Percentiles rank a stretch among this genome's conserved stretches.
Conservation (phyloP, 2,329 filamentous ascomycete genomes). For the Nectriaceae sp. region DNA sequence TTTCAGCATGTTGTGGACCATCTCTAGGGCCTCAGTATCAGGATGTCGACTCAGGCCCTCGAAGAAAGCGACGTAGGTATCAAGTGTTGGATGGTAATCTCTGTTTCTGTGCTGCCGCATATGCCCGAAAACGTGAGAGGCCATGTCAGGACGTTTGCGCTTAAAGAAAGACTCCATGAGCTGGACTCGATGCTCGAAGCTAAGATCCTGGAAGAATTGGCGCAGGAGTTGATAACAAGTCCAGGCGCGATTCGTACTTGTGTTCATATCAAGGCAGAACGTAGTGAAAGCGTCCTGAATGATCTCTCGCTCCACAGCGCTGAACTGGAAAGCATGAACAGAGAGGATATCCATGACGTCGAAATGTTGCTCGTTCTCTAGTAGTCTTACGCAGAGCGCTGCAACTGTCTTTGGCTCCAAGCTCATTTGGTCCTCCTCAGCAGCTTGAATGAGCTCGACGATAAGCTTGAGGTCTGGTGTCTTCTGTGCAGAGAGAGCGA, state of each 20-base stretch:
- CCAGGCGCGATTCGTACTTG: slow-evolving; percentile 66
- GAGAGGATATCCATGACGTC: slow-evolving; percentile 84
- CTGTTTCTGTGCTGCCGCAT: slow-evolving; percentile 79
- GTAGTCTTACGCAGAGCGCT: slow-evolving; percentile 70
- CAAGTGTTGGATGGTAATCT: slow-evolving; percentile 64
- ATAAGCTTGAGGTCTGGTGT: slow-evolving; percentile 70
- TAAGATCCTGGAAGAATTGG: slow-evolving; percentile 66
- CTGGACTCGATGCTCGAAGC: slow-evolving; percentile 63
- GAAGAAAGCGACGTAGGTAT: slow-evolving; percentile 78
- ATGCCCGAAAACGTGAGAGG: slow-evolving; percentile 82
- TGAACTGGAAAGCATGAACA: slow-evolving; percentile 70
- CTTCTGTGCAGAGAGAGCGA: slow-evolving; percentile 62
- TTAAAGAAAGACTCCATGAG: slow-evolving; percentile 84
- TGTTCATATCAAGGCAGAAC: slow-evolving; percentile 66
- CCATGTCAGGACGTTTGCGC: slow-evolving; percentile 80
- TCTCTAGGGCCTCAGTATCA: slow-evolving; percentile 63
- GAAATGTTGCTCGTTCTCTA: slow-evolving; percentile 73
- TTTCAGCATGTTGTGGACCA: slow-evolving; percentile 91
- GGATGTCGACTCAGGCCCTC: slow-evolving; percentile 67
- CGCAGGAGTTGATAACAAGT: slow-evolving; percentile 66
- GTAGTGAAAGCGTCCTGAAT: slow-evolving; percentile 67
- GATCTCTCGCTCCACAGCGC: slow-evolving; percentile 65
- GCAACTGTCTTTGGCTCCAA: slow-evolving; percentile 76
- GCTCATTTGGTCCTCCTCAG: slow-evolving; percentile 69
- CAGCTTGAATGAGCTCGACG: slow-evolving; percentile 69